Evolutionary conservation across 1,284 basidiomycete genomes (phyloP), one percentile per base, ranked within the genome.

Genomic region (Taiwanofungus camphoratus): DNA sequence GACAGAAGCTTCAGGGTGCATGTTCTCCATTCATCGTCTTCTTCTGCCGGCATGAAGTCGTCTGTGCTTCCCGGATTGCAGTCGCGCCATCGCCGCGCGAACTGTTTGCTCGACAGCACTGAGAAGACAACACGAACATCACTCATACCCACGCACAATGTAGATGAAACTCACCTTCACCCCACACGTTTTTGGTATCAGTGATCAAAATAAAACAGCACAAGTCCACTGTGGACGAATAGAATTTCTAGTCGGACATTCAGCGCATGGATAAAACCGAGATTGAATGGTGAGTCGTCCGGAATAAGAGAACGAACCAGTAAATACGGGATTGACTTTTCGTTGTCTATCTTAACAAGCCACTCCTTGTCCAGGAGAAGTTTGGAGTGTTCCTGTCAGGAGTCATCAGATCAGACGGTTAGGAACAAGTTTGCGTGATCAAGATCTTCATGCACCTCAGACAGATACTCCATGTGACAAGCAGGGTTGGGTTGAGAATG

Each of bases 121-220:
- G 45, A 24, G 31, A 19, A 35, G 19, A 37, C 8, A 24, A 35
- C 19, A 22, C 24, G 40, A 20, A 43, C 36, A 21, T 46, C 47
- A 51, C 20, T 34, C 18, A 7, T 20, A 24, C 22, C n/a, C n/a
- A n/a, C n/a, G n/a, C n/a, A n/a, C 26, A 29, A 22, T 3, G 24
- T 40, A 33, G 35, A 13, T 34, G 33, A 48, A 12, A 35, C 42
- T 19, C 49, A 83, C 85, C 79, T 79, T 88, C 85, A n/a, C 68
- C 69, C 84, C 83, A 88, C 8, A 82, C 79, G 27, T 65, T 70
- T 58, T 76, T 83, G 5, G 82, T 87, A 60, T 88, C 85, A 13
- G 86, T 86, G 41, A 87, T 59, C 51, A 88, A 56, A 38, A 87
- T 56, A 49, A 66, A 73, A 53, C 82, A 84, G 12, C 69, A 68